Percentiles rank a stretch among this genome's conserved stretches.
phyloP scores from a whole-genome alignment of 129 eudicot genomes.

The Helianthus tuberosus region DNA sequence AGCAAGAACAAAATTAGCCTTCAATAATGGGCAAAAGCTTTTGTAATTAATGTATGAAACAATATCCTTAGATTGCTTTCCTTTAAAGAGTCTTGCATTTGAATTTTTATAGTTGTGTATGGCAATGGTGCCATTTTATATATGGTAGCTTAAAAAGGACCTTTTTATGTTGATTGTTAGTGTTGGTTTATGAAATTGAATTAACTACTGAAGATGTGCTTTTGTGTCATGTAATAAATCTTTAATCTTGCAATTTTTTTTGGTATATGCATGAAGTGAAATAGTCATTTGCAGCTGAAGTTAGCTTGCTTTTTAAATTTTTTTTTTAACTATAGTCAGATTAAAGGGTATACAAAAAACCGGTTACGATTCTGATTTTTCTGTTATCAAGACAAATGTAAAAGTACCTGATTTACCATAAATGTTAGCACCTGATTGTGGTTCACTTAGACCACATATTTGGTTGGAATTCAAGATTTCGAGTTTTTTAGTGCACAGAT shows the following conservation, averaged over 20 bases:
- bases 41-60: background rate
- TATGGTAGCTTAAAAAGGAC: background rate
- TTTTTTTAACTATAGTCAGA: background rate
- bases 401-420: background rate
- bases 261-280: background rate
- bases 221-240: background rate
- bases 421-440: background rate
- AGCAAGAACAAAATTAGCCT: background rate
- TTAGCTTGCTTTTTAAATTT: background rate
- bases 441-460: background rate
- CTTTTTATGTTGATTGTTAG: background rate
- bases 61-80: constrained; percentile 5
- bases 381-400: background rate
- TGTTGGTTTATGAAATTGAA: background rate
- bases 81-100: background rate
- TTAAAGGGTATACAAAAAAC: background rate
- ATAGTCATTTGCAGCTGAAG: background rate
- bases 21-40: background rate
- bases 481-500: background rate
- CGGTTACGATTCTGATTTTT: background rate
- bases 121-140: background rate
- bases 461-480: background rate
- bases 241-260: constrained; percentile 6
- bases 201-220: background rate
- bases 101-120: background rate